A percentile compares a stretch with the other conserved stretches of the same genome.
phyloP scores from a whole-genome alignment of 805 yeast species.

The Pichia eremophila region DNA sequence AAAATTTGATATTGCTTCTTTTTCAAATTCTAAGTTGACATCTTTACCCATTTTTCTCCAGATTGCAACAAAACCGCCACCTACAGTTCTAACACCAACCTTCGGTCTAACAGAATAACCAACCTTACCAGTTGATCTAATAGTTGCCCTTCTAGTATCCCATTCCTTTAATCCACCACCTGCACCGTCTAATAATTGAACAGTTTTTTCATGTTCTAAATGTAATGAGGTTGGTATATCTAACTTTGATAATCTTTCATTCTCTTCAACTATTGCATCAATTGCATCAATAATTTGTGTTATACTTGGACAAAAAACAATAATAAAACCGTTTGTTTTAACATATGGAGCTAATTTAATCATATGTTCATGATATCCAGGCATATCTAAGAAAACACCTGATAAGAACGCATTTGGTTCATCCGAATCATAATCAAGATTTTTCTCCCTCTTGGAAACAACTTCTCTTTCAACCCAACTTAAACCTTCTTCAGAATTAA shows the following conservation, averaged over 20 bases:
- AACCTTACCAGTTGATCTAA: conserved; percentile 31
- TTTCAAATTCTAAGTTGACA: conserved; percentile 5
- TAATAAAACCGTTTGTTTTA: conserved; percentile 33
- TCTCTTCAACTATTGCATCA: conserved; percentile 18
- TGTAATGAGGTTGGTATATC: conserved; percentile 3
- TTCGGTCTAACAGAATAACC: conserved; percentile 41
- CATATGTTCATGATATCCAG: conserved; percentile 31
- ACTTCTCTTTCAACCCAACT: conserved; percentile 16
- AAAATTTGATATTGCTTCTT: conserved; percentile 4
- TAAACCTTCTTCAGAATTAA: conserved; percentile 17
- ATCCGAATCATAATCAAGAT: conserved; percentile 13
- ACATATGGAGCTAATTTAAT: conserved; percentile 25
- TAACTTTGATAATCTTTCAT: conserved; percentile 3
- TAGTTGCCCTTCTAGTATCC: conserved; percentile 34
- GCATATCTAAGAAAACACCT: conserved; percentile 41
- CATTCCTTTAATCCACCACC: conserved; percentile 45
- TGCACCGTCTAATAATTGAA: conserved; percentile 37
- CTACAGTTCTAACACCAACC: conserved; percentile 37
- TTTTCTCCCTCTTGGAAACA: conserved; percentile 8
- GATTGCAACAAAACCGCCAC: conserved; percentile 43
- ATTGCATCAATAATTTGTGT: conserved; percentile 37
- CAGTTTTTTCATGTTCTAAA: conserved; percentile 23
- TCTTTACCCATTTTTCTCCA: conserved; percentile 26
- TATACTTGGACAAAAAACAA: conserved; percentile 40
- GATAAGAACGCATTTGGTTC: conserved; percentile 25